These are phyloP conservation scores for Ilyonectria robusta DNA, from an alignment of 2,329 filamentous ascomycete genomes.

Conservation along the genomic window DNA sequence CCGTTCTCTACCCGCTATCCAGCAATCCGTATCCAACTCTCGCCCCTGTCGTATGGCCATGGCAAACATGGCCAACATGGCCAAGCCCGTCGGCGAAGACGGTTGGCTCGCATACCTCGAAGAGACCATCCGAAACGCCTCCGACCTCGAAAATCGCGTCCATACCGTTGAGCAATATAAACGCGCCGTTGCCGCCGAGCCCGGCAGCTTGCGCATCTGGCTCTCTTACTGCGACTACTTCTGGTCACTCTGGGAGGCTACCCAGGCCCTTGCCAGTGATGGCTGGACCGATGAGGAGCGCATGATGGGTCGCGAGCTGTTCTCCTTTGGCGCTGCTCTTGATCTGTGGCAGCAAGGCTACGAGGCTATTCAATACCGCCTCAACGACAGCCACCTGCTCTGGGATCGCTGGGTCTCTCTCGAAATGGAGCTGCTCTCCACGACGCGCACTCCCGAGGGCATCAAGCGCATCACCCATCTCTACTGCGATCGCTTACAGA, in stretches of 20 bases:
- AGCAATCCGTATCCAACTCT: not conserved
- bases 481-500: conserved; percentile 78
- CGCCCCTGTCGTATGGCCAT: conserved; percentile 19
- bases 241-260: conserved; percentile 77
- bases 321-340: conserved; percentile 76
- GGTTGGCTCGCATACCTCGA: conserved; percentile 84
- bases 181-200: conserved; percentile 78
- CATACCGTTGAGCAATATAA: conserved; percentile 80
- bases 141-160: conserved; percentile 76
- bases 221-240: conserved; percentile 84
- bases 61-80: conserved; percentile 55
- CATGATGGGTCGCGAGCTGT: conserved; percentile 77
- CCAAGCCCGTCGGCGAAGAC: conserved; percentile 78
- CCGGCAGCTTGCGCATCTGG: conserved; percentile 82
- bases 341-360: conserved; percentile 81
- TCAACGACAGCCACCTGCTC: conserved; percentile 82
- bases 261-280: conserved; percentile 66
- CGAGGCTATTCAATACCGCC: conserved; percentile 78
- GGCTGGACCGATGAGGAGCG: conserved; percentile 78
- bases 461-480: conserved; percentile 77
- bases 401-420: conserved; percentile 86
- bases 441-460: conserved; percentile 67
- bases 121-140: conserved; percentile 74
- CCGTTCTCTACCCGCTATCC: not conserved
- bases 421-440: conserved; percentile 76